These are phyloP conservation scores for Vitis hybrid DNA, from an alignment of 177 flowering plant species.

Conservation along the genomic window DNA sequence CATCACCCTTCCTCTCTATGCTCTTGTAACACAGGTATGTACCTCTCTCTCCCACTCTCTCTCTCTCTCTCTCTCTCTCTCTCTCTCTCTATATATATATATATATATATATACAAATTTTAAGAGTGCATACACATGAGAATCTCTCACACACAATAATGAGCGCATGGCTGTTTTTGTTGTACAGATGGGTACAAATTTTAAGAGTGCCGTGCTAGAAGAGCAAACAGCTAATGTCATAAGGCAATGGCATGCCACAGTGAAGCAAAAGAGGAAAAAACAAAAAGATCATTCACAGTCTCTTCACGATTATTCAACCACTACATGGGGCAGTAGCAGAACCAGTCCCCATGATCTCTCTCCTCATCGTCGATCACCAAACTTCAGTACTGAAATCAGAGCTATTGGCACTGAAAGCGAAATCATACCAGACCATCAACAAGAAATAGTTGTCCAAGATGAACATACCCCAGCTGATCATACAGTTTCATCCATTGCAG, in stretches of 20 bases:
- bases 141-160: no score
- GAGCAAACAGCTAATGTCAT: slow-evolving; percentile 37
- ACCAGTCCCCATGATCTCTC: slow-evolving; percentile 12
- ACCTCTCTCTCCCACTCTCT: not conserved
- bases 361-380: slow-evolving; percentile 12
- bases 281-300: not conserved
- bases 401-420: not conserved
- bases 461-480: not conserved
- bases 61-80: no score
- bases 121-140: no score
- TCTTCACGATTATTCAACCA: slow-evolving; percentile 3
- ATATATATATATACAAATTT: no score
- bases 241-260: slow-evolving; percentile 49
- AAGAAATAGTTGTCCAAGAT: not conserved
- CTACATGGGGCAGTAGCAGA: not conserved
- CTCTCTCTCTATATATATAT: no score
- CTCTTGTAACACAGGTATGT: slow-evolving; percentile 75
- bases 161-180: not conserved
- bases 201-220: slow-evolving; percentile 46
- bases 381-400: slow-evolving; percentile 1
- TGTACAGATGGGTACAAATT: slow-evolving; percentile 65
- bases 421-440: slow-evolving; percentile 4
- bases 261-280: slow-evolving; percentile 37
- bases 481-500: not conserved
- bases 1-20: slow-evolving; percentile 74